A percentile compares a stretch with the other conserved stretches of the same genome.
Evolutionary conservation across 495 filamentous ascomycete species (phyloP).

Genomic region (Ramalina peruviana): DNA sequence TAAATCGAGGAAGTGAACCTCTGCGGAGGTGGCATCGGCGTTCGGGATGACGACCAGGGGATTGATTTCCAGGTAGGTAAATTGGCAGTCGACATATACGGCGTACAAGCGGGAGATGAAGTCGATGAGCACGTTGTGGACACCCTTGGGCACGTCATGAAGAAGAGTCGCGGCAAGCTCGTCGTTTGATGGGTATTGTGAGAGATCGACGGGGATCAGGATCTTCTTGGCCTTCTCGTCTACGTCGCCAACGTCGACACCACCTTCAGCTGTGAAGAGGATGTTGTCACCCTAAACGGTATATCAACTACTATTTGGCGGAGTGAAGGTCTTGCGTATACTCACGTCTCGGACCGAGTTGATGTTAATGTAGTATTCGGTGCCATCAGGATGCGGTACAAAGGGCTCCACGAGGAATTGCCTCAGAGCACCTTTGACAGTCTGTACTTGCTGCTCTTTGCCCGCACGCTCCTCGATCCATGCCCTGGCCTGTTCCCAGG

Average conservation of each 20-base stretch:
- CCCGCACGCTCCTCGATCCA: slow-evolving; percentile 89
- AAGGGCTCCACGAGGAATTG: slow-evolving; percentile 98
- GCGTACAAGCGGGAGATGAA: slow-evolving; percentile 91
- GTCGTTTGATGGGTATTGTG: slow-evolving; percentile 90
- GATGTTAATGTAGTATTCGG: slow-evolving; percentile 98
- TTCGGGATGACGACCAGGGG: slow-evolving; percentile 97
- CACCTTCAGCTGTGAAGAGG: slow-evolving; percentile 97
- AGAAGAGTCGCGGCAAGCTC: slow-evolving; percentile 73
- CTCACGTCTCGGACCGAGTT: slow-evolving; percentile 82
- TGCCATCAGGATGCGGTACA: slow-evolving; percentile 80
- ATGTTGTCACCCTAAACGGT: slow-evolving; percentile 87
- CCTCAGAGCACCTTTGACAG: slow-evolving; percentile 71
- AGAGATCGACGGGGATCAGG: slow-evolving; percentile 88
- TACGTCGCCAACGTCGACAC: slow-evolving; percentile 98
- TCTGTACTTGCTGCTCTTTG: slow-evolving; percentile 87
- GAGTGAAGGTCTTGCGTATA: slow-evolving; percentile 7
- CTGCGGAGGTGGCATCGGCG: slow-evolving; percentile 73
- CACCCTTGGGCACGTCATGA: slow-evolving; percentile 83
- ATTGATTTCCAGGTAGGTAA: slow-evolving; percentile 99
- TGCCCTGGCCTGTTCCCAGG: slow-evolving; percentile 78
- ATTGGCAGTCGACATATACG: slow-evolving; percentile 99
- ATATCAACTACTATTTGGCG: not conserved
- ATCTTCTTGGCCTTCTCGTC: slow-evolving; percentile 98
- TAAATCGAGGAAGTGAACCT: slow-evolving; percentile 96
- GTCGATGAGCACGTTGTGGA: slow-evolving; percentile 96